phyloP scores from a whole-genome alignment of 345 rosid genomes.

The Litchi chinensis region DNA sequence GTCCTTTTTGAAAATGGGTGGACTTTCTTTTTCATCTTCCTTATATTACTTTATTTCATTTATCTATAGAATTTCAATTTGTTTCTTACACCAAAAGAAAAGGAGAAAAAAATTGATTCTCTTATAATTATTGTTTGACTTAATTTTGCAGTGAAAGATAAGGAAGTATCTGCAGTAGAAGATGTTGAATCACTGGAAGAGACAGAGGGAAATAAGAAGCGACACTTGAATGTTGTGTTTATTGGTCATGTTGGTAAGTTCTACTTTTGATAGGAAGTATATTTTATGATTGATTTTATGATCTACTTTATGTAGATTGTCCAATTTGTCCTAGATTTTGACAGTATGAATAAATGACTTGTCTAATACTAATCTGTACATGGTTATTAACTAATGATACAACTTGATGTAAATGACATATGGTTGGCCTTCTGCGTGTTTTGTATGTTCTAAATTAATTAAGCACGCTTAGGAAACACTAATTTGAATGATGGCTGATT shows the following conservation, averaged over 20 bases:
- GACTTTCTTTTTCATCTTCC: neutral
- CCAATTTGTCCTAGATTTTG: neutral
- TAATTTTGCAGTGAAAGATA: conserved; percentile 50
- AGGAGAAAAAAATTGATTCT: neutral
- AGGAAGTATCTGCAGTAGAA: conserved; percentile 49
- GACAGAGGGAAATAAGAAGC: conserved; percentile 55
- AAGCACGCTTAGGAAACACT: neutral
- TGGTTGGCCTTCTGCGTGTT: neutral
- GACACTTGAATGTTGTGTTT: conserved; percentile 94
- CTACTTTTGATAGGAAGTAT: conserved; percentile 2
- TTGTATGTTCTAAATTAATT: neutral
- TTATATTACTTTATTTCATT: neutral
- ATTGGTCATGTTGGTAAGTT: conserved; percentile 98
- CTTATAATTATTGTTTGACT: conserved; percentile 13
- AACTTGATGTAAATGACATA: neutral
- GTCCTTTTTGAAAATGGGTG: neutral
- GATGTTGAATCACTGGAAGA: conserved; percentile 44
- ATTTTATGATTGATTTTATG: conserved; percentile 9
- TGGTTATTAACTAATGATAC: neutral
- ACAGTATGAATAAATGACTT: neutral
- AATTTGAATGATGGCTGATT: conserved; percentile 4
- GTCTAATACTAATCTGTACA: neutral
- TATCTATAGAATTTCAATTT: neutral
- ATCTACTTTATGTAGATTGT: neutral
- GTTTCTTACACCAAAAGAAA: neutral